Base-by-base conservation (phyloP, 352 stramenopile species). In the Globisporangium cystogenes region DNA sequence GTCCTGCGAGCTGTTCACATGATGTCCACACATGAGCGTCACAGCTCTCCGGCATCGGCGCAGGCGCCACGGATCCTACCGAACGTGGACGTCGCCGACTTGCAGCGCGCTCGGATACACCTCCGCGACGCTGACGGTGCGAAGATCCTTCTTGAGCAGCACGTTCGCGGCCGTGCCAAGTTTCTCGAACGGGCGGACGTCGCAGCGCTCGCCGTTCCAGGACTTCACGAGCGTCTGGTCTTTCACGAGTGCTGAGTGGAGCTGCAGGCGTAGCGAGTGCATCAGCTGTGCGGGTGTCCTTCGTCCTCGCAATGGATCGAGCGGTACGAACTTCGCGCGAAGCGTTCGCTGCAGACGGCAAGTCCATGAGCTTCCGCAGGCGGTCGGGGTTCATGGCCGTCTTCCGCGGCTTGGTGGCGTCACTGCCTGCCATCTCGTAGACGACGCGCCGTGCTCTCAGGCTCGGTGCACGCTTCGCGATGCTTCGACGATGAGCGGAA, bases 341-440 rank as follows among this genome's bases (percentile, higher is more conserved):
- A 1, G 59, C 54, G 56, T 86, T 88, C 8, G 42, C 39, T 18
- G 72, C 31, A 14, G 53, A 69, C 1, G 76, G 76, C n/a, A 63
- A 76, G 53, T 88, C 76, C 24, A 88, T 75, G 33, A 88, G 64
- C 46, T 82, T 79, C n/a, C 59, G 74, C 23, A 88, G 64, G 23
- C 76, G 60, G n/a, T 67, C 62, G 1, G 74, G 76, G 35, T 87
- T 65, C 53, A 84, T 68, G 12, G 76, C 70, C 50, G 65, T 70
- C 52, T 69, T 77, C 11, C 49, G 41, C 20, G 58, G 50, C 43
- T 65, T 77, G n/a, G 36, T 33, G n/a, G 0, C 53, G 62, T 68
- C 23, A 11, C 51, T 23, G 16, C 40, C 35, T 7, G 20, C 18
- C 56, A 55, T 61, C 20, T 61, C 31, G 1, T n/a, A n/a, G n/a